Conservation (phyloP, 768 basidiomycete species). For the Pilatotrama ljubarskyi region DNA sequence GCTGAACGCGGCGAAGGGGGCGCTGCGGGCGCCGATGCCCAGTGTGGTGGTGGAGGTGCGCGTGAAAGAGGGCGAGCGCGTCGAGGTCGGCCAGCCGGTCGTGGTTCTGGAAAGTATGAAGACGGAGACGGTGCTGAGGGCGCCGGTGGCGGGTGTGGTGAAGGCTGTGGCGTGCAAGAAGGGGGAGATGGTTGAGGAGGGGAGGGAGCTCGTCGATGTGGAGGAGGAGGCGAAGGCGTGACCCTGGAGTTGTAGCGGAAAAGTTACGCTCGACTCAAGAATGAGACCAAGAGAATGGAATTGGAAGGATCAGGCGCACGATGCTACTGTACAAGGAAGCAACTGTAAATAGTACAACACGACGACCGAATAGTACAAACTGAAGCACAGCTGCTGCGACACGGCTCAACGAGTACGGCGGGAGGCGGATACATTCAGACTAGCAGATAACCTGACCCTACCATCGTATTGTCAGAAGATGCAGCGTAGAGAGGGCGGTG, state of each 20-base stretch:
- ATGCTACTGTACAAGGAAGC: too few species aligned
- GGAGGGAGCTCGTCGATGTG: constrained; percentile 66
- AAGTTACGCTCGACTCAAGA: too few species aligned
- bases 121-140: constrained; percentile 87
- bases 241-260: neutral
- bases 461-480: too few species aligned
- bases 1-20: constrained; percentile 56
- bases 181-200: constrained; percentile 93
- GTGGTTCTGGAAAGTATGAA: constrained; percentile 96
- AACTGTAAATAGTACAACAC: too few species aligned
- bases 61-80: constrained; percentile 73
- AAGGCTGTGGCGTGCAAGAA: constrained; percentile 72
- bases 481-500: too few species aligned
- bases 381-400: too few species aligned
- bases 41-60: constrained; percentile 88
- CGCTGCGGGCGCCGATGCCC: constrained; percentile 87
- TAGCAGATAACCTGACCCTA: too few species aligned
- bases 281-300: too few species aligned
- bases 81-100: constrained; percentile 78
- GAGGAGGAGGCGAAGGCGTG: constrained; percentile 10
- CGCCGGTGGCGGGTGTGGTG: constrained; percentile 67
- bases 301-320: too few species aligned
- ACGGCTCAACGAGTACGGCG: too few species aligned
- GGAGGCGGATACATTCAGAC: too few species aligned
- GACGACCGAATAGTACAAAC: too few species aligned